These are phyloP conservation scores for Didymosphaeria variabile DNA, from an alignment of 2,329 filamentous ascomycete species.

Conservation along the genomic window DNA sequence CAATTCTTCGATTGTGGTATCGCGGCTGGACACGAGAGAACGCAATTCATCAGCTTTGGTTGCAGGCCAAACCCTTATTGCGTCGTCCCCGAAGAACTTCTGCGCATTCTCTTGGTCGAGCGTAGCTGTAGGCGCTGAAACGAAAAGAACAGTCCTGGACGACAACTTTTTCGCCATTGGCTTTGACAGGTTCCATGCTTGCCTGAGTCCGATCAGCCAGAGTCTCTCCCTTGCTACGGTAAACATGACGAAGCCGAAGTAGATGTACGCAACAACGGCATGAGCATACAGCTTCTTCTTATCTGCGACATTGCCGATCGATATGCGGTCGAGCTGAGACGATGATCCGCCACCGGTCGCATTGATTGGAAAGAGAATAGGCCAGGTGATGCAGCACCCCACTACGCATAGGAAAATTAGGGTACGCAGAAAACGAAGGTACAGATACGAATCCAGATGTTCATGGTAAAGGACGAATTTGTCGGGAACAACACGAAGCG, in stretches of 20 bases:
- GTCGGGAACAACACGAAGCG: conserved; percentile 68
- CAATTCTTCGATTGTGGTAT: conserved; percentile 80
- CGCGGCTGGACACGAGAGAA: conserved; percentile 81
- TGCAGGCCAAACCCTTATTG: conserved; percentile 85
- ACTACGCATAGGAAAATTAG: conserved; percentile 81
- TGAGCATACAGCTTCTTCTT: conserved; percentile 77
- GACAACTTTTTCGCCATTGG: conserved; percentile 86
- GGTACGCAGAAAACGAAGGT: conserved; percentile 87
- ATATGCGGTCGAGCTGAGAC: conserved; percentile 77
- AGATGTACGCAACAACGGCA: conserved; percentile 80
- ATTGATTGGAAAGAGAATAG: conserved; percentile 88
- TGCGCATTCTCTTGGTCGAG: conserved; percentile 79
- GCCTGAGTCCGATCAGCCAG: conserved; percentile 90
- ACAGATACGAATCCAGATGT: conserved; percentile 90
- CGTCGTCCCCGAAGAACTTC: conserved; percentile 80
- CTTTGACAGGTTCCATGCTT: conserved; percentile 89
- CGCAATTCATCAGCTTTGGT: conserved; percentile 80
- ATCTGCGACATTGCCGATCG: conserved; percentile 78
- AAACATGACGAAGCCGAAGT: conserved; percentile 86
- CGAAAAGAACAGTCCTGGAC: conserved; percentile 88
- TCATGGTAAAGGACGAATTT: conserved; percentile 87
- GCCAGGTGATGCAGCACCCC: conserved; percentile 85
- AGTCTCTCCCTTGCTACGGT: conserved; percentile 87
- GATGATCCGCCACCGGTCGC: conserved; percentile 76
- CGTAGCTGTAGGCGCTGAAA: conserved; percentile 81